Evolutionary conservation across 2,329 filamentous ascomycete genomes (phyloP), one percentile per base, ranked within the genome.

Genomic region (Cytospora paraplurivora): DNA sequence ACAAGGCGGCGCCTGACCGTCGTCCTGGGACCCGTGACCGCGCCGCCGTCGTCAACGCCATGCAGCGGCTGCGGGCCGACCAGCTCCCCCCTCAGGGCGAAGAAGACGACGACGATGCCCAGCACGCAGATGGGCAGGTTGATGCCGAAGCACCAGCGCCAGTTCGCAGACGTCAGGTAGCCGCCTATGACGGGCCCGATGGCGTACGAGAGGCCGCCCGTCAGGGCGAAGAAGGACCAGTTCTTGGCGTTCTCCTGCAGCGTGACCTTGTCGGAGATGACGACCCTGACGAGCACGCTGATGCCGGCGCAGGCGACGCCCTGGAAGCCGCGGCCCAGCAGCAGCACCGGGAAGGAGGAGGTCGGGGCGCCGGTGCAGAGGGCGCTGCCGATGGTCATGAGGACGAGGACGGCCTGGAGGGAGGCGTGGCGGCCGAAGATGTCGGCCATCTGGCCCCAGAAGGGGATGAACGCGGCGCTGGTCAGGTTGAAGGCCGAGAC

Each of bases 401-500:
- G 72, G 49, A 85, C 71, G 54, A 88, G 78, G 41, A 85, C 78
- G 12, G 80, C 76, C 58, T 88, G 85, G 7, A 90, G 76, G 7
- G 83, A 77, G 8, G 76, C 76, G 70, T 89, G 83, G 2, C 87
- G 81, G 13, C 87, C 87, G 67, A 88, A 89, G 34, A 89, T 80
- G 67, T 90, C 85, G 15, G 85, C 82, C 56, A 88, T 78, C 68
- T 89, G 86, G 2, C 84, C 85, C 75, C 86, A 89, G 59, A 84
- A 82, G 3, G 87, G 87, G 10, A 90, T 86, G 67, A 89, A 90
- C 1, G 87, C 83, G 1, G 88, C 87, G 0, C 85, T 85, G 0
- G 86, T 88, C 13, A 91, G 76, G 59, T 87, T 90, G 74, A 89
- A 91, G 4, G 86, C 79, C 0, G 88, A 87, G n/a, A 90, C 83